Evolutionary conservation across 2,329 filamentous ascomycete species (phyloP).

Genomic region (Trichocomaceae sp.): DNA sequence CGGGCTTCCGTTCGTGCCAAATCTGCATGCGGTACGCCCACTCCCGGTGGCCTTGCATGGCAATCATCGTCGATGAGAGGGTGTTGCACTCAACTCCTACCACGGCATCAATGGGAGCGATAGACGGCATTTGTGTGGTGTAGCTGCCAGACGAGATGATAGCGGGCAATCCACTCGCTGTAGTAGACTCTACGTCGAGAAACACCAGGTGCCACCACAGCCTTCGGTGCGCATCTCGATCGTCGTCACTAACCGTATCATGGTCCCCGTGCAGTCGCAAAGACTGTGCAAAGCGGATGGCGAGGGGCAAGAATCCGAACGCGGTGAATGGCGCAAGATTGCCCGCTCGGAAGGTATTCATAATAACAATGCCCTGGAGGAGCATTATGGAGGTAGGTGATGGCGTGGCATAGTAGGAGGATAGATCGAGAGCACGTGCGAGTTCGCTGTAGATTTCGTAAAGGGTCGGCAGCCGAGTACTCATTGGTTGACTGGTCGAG

Average conservation of each 20-base stretch:
- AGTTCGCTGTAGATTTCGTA: not conserved
- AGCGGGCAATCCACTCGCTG: not conserved
- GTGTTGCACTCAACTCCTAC: not conserved
- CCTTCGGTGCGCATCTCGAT: not conserved
- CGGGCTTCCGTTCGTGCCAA: constrained; percentile 2
- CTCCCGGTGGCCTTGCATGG: not conserved
- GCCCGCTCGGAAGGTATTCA: not conserved
- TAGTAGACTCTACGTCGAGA: not conserved
- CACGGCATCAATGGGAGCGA: not conserved
- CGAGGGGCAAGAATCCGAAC: not conserved
- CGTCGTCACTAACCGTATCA: not conserved
- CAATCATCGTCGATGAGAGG: not conserved
- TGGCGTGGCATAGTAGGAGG: not conserved
- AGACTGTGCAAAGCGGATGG: not conserved
- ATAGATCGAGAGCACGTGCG: not conserved
- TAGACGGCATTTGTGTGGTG: not conserved
- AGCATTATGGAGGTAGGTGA: not conserved
- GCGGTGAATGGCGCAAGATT: not conserved
- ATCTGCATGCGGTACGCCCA: not conserved
- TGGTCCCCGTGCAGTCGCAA: not conserved
- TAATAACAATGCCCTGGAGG: not conserved
- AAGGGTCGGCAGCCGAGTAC: not conserved
- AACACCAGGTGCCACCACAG: constrained; percentile 1
- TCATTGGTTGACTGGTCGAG: not conserved
- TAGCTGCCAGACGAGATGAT: not conserved